Conservation (phyloP, 176 grass and related monocot genomes). For the Eragrostis nindensis region DNA sequence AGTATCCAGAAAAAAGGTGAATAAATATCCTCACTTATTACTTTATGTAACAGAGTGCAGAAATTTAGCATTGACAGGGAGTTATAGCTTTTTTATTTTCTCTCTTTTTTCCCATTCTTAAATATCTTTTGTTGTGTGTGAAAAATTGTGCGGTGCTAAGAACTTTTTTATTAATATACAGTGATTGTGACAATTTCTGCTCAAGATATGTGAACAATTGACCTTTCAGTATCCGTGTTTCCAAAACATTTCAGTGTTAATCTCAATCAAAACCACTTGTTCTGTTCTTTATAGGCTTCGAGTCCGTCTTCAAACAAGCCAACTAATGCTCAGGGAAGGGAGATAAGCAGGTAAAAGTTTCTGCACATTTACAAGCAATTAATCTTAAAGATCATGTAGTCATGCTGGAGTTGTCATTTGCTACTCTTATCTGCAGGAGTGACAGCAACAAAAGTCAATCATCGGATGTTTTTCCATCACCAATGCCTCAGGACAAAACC, state of each 20-base stretch:
- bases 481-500: constrained; percentile 56
- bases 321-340: constrained; percentile 56
- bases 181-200: constrained; percentile 16
- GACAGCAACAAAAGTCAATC: constrained; percentile 54
- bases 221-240: constrained; percentile 27
- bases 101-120: constrained; percentile 14
- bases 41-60: background rate
- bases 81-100: constrained; percentile 12
- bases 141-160: constrained; percentile 9
- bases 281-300: constrained; percentile 50
- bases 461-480: constrained; percentile 40
- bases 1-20: background rate
- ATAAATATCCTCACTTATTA: too few species aligned
- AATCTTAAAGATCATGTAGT: background rate
- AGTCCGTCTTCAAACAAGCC: constrained; percentile 66
- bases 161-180: constrained; percentile 16
- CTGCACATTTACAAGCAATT: constrained; percentile 12
- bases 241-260: background rate
- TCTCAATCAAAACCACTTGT: constrained; percentile 42
- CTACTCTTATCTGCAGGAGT: constrained; percentile 49
- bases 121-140: background rate
- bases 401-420: background rate
- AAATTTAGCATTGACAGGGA: constrained; percentile 17
- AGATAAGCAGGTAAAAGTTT: constrained; percentile 66
- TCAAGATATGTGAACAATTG: constrained; percentile 4